A percentile compares a stretch with the other conserved stretches of the same genome.
These are phyloP conservation scores for Knoxdaviesia capensis DNA, from an alignment of 2,329 filamentous ascomycete genomes.

Conservation along the genomic window DNA sequence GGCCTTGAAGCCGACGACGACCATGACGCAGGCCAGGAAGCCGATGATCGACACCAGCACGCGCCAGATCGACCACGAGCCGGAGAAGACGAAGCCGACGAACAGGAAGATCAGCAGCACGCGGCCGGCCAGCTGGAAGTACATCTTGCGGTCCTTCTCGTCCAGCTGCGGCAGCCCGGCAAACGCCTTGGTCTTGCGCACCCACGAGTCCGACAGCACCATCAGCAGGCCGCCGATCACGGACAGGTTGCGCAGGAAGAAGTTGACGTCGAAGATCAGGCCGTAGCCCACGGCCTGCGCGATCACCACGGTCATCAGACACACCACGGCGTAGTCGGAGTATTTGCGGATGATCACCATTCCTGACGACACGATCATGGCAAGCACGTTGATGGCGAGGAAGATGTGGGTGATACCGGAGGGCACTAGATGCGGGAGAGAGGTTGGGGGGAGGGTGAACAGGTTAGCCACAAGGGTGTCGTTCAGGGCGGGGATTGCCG, in stretches of 20 bases:
- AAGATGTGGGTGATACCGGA: conserved; percentile 79
- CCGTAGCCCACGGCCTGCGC: conserved; percentile 92
- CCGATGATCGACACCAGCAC: conserved; percentile 70
- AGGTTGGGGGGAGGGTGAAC: too few relatives aligned
- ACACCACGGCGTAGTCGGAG: conserved; percentile 80
- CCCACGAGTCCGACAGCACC: conserved; percentile 96
- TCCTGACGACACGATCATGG: conserved; percentile 64
- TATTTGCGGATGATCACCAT: conserved; percentile 84
- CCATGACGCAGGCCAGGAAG: conserved; percentile 88
- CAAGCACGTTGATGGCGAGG: conserved; percentile 73
- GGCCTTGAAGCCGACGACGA: conserved; percentile 97
- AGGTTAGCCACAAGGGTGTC: conserved; percentile 1
- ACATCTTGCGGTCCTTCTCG: conserved; percentile 99
- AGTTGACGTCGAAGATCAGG: conserved; percentile 97
- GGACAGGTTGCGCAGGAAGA: conserved; percentile 96
- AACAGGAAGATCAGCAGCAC: conserved; percentile 96
- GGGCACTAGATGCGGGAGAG: conserved; percentile 40
- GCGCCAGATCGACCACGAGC: conserved; percentile 79
- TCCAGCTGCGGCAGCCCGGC: conserved; percentile 85
- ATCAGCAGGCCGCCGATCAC: conserved; percentile 94
- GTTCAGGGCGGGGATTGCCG: background rate
- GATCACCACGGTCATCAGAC: conserved; percentile 77
- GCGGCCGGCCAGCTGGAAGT: conserved; percentile 93
- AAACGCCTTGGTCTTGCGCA: conserved; percentile 91
- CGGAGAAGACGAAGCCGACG: conserved; percentile 87